Percentiles rank a stretch among this genome's conserved stretches.
phyloP scores from a whole-genome alignment of 805 yeast species.

The Cyberlindnera euphorbiae region DNA sequence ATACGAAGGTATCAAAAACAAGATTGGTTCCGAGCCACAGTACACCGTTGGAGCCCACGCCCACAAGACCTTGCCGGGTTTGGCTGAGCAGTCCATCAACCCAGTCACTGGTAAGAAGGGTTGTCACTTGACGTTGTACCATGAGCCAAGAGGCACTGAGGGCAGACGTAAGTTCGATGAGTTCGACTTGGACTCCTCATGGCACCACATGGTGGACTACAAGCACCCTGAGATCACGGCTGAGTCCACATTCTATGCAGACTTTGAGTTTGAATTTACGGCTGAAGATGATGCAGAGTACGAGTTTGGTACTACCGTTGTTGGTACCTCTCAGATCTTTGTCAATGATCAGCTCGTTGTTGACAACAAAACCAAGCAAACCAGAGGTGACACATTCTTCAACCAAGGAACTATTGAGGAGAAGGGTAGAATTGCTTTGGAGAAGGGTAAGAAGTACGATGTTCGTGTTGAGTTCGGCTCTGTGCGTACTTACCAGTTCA shows the following conservation, averaged over 20 bases:
- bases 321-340: constrained; percentile 50
- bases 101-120: constrained; percentile 21
- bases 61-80: constrained; percentile 28
- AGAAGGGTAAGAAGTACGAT: constrained; percentile 39
- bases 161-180: constrained; percentile 28
- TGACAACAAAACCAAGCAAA: constrained; percentile 49
- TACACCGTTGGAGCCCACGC: constrained; percentile 32
- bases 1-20: constrained; percentile 37
- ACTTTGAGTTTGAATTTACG: constrained; percentile 36
- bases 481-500: constrained; percentile 31
- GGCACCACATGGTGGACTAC: constrained; percentile 25
- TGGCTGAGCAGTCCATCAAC: constrained; percentile 19
- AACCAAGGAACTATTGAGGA: constrained; percentile 51
- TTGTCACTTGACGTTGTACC: constrained; percentile 18
- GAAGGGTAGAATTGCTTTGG: constrained; percentile 30
- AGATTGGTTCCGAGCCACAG: constrained; percentile 18
- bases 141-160: constrained; percentile 14
- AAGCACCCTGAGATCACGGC: constrained; percentile 17
- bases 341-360: constrained; percentile 45
- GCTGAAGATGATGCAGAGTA: constrained; percentile 43
- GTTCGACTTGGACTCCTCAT: constrained; percentile 16
- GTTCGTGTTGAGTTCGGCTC: constrained; percentile 45
- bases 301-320: constrained; percentile 45
- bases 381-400: constrained; percentile 43
- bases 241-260: constrained; percentile 35